phyloP scores from a whole-genome alignment of 2,329 filamentous ascomycete genomes.

The Aureobasidium pullulans region DNA sequence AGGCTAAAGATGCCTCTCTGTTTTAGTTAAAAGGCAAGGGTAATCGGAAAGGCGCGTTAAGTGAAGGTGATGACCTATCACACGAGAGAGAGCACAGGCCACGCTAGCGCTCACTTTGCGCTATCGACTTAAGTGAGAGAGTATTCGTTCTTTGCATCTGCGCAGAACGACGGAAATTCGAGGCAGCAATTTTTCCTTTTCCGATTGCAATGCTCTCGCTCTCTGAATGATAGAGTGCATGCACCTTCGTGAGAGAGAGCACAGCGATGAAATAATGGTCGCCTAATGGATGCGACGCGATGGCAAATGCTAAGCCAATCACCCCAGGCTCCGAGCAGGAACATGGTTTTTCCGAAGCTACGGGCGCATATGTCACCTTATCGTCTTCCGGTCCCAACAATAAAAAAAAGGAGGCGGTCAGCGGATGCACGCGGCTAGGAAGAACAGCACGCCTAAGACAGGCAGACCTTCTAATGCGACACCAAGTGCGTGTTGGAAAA shows the following conservation, averaged over 20 bases:
- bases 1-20: constrained; percentile 1
- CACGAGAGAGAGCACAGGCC: not conserved
- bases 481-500: not conserved
- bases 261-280: no score
- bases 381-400: not conserved
- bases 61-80: not conserved
- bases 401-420: not conserved
- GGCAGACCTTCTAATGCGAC: not conserved
- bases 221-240: no score
- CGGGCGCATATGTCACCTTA: not conserved
- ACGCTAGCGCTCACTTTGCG: constrained; percentile 3
- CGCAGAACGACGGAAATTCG: no score
- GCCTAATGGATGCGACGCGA: no score
- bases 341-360: not conserved
- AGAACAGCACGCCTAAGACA: not conserved
- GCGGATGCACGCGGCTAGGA: not conserved
- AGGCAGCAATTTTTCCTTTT: no score
- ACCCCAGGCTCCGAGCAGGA: not conserved
- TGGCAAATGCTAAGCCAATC: not conserved
- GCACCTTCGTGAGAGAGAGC: no score
- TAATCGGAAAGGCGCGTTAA: not conserved
- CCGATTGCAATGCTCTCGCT: no score
- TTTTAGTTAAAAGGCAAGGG: constrained; percentile 3
- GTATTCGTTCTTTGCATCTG: not conserved
- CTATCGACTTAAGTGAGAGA: constrained; percentile 4